phyloP scores from a whole-genome alignment of 495 filamentous ascomycete genomes.

The Neurospora sp. region DNA sequence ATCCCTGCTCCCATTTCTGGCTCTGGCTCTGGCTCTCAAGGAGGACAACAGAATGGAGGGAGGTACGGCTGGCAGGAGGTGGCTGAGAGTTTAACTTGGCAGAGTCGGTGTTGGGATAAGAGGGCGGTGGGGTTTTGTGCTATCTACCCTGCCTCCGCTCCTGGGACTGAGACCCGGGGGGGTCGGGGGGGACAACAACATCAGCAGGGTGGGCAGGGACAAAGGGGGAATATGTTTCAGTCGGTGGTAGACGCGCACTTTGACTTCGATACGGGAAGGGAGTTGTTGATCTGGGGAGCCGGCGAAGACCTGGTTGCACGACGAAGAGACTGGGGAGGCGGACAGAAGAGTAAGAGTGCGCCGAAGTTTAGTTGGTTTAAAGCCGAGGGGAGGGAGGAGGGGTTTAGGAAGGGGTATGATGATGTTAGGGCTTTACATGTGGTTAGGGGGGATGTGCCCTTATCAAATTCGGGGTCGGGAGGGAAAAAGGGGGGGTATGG shows the following conservation, averaged over 20 bases:
- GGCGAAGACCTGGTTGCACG: conserved; percentile 33
- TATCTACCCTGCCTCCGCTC: too few relatives aligned
- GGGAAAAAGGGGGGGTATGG: conserved; percentile 5
- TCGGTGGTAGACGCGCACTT: conserved; percentile 31
- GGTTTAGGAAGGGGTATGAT: conserved; percentile 25
- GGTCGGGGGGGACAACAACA: too few relatives aligned
- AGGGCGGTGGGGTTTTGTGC: conserved; percentile 23
- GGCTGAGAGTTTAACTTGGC: conserved; percentile 29
- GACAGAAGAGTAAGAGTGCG: background rate
- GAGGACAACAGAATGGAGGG: background rate
- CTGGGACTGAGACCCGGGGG: too few relatives aligned
- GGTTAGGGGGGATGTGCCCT: conserved; percentile 8
- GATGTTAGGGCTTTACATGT: conserved; percentile 31
- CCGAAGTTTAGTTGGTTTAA: conserved; percentile 21
- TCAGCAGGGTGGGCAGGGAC: too few relatives aligned
- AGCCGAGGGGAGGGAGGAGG: conserved; percentile 15
- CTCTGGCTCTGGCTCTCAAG: background rate
- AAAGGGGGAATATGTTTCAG: conserved; percentile 14
- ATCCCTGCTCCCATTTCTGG: conserved; percentile 6
- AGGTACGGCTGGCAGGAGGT: conserved; percentile 21
- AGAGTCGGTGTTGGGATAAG: conserved; percentile 35
- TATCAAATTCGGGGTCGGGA: too few relatives aligned
- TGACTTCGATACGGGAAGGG: conserved; percentile 18
- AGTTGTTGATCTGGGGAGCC: conserved; percentile 35
- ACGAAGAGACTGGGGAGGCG: conserved; percentile 14